Evolutionary conservation across 2,329 filamentous ascomycete genomes (phyloP).

Genomic region (Sclerotinia glacialis): DNA sequence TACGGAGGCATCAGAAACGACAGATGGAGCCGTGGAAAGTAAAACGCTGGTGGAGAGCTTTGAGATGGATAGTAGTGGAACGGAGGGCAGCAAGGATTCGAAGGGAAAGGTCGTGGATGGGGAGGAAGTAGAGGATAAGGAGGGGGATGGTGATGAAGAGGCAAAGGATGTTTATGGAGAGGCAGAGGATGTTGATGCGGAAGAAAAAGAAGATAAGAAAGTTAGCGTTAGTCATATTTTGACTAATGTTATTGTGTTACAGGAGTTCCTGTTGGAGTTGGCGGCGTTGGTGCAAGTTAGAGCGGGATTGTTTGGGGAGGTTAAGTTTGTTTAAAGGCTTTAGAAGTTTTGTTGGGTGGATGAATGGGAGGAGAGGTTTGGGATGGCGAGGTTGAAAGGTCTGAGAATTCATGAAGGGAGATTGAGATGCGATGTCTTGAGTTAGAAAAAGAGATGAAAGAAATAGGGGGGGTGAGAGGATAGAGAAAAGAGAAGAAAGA

Average conservation of each 20-base stretch:
- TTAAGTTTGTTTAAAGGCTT: constrained; percentile 52
- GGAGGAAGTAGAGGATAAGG: background rate
- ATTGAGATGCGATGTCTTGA: background rate
- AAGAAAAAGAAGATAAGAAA: constrained; percentile 35
- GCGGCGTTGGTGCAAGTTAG: constrained; percentile 72
- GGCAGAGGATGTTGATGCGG: constrained; percentile 27
- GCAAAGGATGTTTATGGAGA: background rate
- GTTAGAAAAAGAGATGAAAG: background rate
- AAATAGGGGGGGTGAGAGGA: background rate
- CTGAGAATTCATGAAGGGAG: background rate
- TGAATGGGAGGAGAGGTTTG: too few relatives aligned
- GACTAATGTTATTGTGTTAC: constrained; percentile 75
- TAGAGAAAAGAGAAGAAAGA: background rate
- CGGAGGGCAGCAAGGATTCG: background rate
- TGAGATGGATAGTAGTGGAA: background rate
- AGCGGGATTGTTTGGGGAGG: constrained; percentile 73
- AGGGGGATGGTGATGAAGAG: background rate
- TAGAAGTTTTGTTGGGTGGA: background rate
- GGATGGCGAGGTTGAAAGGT: background rate
- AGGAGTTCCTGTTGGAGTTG: constrained; percentile 76
- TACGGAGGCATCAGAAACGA: background rate
- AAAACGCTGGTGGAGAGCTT: constrained; percentile 1
- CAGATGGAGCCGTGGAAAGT: constrained; percentile 10
- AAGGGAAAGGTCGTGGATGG: constrained; percentile 20
- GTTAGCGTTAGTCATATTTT: constrained; percentile 74